Base-by-base conservation (phyloP, 2,329 filamentous ascomycete species). In the Penicillium sp. region DNA sequence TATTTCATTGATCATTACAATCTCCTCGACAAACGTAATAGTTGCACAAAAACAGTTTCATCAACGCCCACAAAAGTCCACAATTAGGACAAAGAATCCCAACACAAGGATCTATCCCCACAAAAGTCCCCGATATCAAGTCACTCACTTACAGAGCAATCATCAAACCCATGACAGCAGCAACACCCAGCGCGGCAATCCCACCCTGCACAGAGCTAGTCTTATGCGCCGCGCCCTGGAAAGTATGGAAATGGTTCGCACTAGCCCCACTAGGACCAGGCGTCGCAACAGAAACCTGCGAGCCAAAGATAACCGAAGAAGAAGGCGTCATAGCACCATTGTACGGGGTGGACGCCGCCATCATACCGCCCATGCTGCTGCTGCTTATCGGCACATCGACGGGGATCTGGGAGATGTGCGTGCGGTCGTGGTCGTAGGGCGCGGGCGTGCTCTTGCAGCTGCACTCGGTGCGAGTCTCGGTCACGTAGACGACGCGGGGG, bases 101-200 rank as follows among this genome's bases (percentile, higher is more conserved):
- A 49, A 27, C 40, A 54, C 22, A 53, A 39, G 10, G 36, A 47
- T 2, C 22, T 35, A 6, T 27, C 1, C 24, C 49, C 16, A 7
- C 13, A 22, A 13, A 13, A 6, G 11, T 7, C 14, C 16, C 5
- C 14, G 11, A 18, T 22, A 41, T 33, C 18, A 24, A 47, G 6
- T 33, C 27, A 19, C 24, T 49, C 39, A 4, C 52, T 61, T 59
- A 69, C 58, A 68, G 60, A 31, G 60, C 63, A 56, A 61, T 56
- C 64, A 69, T 62, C 22, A 68, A n/a, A 6, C 57, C 67, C 64
- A 69, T 63, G 18, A 66, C 59, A 44, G 60, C 64, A 10, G 65
- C 64, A 55, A 64, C 60, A 50, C 60, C 66, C 4, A 63, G 19
- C 9, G 54, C 59, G 37, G 60, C 62, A 53, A 66, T 36, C 37